These are phyloP conservation scores for Talaromyces sp. DNA, from an alignment of 2,329 filamentous ascomycete genomes.

Conservation along the genomic window DNA sequence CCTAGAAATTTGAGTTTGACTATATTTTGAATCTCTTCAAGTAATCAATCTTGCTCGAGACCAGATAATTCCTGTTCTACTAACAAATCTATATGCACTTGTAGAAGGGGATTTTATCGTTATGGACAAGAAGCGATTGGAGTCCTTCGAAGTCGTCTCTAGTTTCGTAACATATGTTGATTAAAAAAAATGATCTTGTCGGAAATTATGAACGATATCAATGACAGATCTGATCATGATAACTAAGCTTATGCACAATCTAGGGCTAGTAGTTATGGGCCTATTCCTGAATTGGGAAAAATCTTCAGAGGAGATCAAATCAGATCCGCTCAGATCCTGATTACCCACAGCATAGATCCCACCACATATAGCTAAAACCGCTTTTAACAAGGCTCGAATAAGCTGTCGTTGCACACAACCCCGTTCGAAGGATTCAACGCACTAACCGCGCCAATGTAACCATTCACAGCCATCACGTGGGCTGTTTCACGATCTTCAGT, in stretches of 20 bases:
- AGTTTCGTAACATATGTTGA: too few relatives aligned
- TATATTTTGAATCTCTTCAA: background rate
- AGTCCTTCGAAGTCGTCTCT: too few relatives aligned
- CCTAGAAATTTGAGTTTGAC: background rate
- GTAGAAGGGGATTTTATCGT: too few relatives aligned
- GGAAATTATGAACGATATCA: background rate
- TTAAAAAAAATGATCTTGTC: too few relatives aligned
- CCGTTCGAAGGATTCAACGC: background rate
- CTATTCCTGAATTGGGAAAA: background rate
- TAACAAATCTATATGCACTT: background rate
- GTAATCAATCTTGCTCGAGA: background rate
- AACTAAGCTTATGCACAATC: background rate
- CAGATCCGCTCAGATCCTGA: background rate
- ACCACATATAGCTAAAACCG: background rate
- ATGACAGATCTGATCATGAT: background rate
- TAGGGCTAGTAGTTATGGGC: background rate
- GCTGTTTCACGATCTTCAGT: background rate
- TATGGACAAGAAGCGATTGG: too few relatives aligned
- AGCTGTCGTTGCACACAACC: background rate
- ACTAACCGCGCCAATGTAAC: slow-evolving; percentile 10
- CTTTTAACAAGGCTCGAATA: background rate
- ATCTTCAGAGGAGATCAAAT: background rate
- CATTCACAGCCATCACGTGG: slow-evolving; percentile 2
- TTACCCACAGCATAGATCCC: background rate
- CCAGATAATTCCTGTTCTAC: background rate